A percentile compares a stretch with the other conserved stretches of the same genome.
phyloP scores from a whole-genome alignment of 805 yeast species.

The Yamadazyma sp. region DNA sequence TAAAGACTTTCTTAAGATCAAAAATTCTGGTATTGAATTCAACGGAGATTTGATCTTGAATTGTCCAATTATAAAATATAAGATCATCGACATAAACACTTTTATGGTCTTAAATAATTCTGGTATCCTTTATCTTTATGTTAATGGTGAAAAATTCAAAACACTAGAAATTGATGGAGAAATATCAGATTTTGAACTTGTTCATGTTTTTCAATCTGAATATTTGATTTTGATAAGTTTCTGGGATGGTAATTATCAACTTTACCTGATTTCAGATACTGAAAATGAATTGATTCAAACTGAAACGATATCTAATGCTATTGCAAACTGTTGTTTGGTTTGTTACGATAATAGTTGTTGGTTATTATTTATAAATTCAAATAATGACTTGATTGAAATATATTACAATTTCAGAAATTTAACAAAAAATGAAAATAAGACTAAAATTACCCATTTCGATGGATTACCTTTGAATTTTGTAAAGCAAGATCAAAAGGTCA shows the following conservation, averaged over 20 bases:
- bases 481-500: conserved; percentile 6
- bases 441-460: conserved; percentile 4
- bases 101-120: conserved; percentile 7
- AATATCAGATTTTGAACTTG: conserved; percentile 12
- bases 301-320: conserved; percentile 5
- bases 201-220: conserved; percentile 4
- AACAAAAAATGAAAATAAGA: conserved; percentile 3
- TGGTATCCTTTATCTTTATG: background rate
- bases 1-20: background rate
- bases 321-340: conserved; percentile 13
- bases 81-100: conserved; percentile 1
- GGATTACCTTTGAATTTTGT: conserved; percentile 16
- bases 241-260: conserved; percentile 15
- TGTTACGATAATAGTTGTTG: conserved; percentile 9
- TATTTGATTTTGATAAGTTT: conserved; percentile 12
- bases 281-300: conserved; percentile 2
- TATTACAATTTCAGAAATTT: conserved; percentile 8
- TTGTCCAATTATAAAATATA: conserved; percentile 1
- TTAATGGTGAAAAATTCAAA: conserved; percentile 3
- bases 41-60: conserved; percentile 3
- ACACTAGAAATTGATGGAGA: conserved; percentile 3
- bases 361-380: conserved; percentile 15
- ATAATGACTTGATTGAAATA: conserved; percentile 14
- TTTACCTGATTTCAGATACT: conserved; percentile 9
- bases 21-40: background rate